Conservation (phyloP, 2,329 filamentous ascomycete species). For the Celoporthe dispersa region DNA sequence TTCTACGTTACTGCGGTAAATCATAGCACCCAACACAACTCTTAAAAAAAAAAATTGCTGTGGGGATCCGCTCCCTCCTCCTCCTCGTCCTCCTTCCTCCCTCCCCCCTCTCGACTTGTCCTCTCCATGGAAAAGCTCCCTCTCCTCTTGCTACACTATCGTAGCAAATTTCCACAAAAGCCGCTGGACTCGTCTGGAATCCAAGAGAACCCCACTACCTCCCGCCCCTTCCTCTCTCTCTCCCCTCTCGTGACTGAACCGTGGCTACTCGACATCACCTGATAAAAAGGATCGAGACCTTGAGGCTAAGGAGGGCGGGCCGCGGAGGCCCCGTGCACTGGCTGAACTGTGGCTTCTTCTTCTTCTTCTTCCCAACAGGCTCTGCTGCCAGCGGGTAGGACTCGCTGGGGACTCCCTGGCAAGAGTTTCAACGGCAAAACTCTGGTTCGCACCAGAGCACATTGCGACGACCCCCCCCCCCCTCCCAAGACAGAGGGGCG, state of each 20-base stretch:
- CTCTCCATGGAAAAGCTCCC: not conserved
- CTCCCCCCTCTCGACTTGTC: too few species aligned
- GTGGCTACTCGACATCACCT: not conserved
- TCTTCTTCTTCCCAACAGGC: not conserved
- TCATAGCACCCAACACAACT: not conserved
- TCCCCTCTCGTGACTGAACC: not conserved
- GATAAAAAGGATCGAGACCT: constrained; percentile 6
- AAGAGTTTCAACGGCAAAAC: not conserved
- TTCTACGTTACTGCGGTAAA: not conserved
- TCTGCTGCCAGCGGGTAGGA: not conserved
- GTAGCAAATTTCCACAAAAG: not conserved
- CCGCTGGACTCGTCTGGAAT: constrained; percentile 1
- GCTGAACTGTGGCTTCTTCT: not conserved
- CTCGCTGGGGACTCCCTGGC: not conserved
- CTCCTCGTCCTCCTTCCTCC: too few species aligned
- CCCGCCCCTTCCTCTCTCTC: not conserved
- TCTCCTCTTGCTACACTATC: not conserved
- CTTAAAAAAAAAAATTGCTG: too few species aligned
- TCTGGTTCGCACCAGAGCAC: not conserved
- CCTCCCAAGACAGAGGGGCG: too few species aligned
- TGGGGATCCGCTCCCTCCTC: too few species aligned
- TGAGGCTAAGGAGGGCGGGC: not conserved
- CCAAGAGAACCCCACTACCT: not conserved
- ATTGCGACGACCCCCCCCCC: too few species aligned
- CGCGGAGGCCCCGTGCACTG: not conserved